Percentiles rank a stretch among this genome's conserved stretches.
phyloP scores from a whole-genome alignment of 768 basidiomycete genomes.

The Exsudoporus frostii region DNA sequence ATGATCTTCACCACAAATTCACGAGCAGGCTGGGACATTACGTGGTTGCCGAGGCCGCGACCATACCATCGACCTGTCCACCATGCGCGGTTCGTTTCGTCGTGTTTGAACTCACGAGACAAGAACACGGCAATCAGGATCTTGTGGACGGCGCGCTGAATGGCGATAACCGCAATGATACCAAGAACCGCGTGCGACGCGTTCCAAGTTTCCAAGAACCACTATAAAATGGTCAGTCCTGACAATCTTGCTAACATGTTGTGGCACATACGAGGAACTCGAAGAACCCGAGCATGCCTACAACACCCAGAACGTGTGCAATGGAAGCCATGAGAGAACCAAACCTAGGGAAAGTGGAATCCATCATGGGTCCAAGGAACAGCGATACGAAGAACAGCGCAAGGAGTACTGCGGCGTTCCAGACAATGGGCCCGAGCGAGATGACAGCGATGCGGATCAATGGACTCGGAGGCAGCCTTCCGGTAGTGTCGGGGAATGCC shows the following conservation, averaged over 20 bases:
- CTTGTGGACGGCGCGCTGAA: constrained; percentile 93
- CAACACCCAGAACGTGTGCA: constrained; percentile 75
- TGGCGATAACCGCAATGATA: constrained; percentile 84
- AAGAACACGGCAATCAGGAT: constrained; percentile 91
- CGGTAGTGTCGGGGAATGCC: constrained; percentile 67
- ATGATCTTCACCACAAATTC: constrained; percentile 98
- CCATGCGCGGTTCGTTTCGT: constrained; percentile 98
- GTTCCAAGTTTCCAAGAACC: constrained; percentile 94
- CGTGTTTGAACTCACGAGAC: constrained; percentile 98
- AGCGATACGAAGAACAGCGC: constrained; percentile 87
- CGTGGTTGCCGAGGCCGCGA: constrained; percentile 83
- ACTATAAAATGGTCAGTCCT: constrained; percentile 45
- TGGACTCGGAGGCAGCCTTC: constrained; percentile 70
- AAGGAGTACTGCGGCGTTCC: constrained; percentile 87
- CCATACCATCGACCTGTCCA: constrained; percentile 99
- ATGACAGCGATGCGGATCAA: constrained; percentile 92
- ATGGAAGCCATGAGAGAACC: constrained; percentile 90
- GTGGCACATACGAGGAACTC: constrained; percentile 78
- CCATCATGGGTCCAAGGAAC: constrained; percentile 89
- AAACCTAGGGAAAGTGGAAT: constrained; percentile 80
- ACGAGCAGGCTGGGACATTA: constrained; percentile 96
- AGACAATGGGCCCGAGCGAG: constrained; percentile 91
- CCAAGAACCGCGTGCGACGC: constrained; percentile 91
- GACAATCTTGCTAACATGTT: neutral
- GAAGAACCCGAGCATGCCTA: constrained; percentile 92